Conservation (phyloP, 805 yeast species). For the Myxozyma nipponensis region DNA sequence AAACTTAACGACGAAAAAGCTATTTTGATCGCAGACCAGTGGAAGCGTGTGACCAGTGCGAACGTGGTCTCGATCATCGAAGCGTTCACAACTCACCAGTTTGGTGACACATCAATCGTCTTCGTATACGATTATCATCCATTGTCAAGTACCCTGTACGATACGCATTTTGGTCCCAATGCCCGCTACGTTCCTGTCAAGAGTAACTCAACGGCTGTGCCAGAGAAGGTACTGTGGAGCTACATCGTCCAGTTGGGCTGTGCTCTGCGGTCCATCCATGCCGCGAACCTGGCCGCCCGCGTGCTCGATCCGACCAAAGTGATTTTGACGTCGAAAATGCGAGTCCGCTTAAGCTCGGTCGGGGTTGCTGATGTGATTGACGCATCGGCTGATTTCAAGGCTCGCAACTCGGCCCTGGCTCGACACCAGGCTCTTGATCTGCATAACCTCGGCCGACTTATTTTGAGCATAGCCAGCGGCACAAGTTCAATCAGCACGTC, state of each 20-base stretch:
- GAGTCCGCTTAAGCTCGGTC: conserved; percentile 66
- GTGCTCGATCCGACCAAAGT: conserved; percentile 63
- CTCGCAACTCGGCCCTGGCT: conserved; percentile 27
- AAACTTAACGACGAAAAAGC: conserved; percentile 54
- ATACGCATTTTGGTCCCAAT: conserved; percentile 55
- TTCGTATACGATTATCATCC: conserved; percentile 86
- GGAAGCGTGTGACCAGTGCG: conserved; percentile 56
- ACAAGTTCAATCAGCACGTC: conserved; percentile 5
- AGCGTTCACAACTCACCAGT: conserved; percentile 81
- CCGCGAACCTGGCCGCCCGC: conserved; percentile 59
- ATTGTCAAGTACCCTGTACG: conserved; percentile 62
- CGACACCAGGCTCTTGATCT: conserved; percentile 55
- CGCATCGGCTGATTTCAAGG: conserved; percentile 32
- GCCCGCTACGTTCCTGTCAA: conserved; percentile 33
- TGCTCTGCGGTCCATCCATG: conserved; percentile 67
- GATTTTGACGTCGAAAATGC: conserved; percentile 64
- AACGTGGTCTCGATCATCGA: conserved; percentile 68
- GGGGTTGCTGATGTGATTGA: conserved; percentile 68
- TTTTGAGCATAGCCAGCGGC: conserved; percentile 50
- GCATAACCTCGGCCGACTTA: conserved; percentile 52
- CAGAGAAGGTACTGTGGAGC: conserved; percentile 68
- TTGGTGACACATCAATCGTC: conserved; percentile 73
- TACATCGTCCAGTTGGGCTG: conserved; percentile 70
- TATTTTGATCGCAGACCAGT: conserved; percentile 57
- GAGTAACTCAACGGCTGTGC: conserved; percentile 39